Base-by-base conservation (phyloP, 768 basidiomycete species). In the Macrolepiota albuminosa region DNA sequence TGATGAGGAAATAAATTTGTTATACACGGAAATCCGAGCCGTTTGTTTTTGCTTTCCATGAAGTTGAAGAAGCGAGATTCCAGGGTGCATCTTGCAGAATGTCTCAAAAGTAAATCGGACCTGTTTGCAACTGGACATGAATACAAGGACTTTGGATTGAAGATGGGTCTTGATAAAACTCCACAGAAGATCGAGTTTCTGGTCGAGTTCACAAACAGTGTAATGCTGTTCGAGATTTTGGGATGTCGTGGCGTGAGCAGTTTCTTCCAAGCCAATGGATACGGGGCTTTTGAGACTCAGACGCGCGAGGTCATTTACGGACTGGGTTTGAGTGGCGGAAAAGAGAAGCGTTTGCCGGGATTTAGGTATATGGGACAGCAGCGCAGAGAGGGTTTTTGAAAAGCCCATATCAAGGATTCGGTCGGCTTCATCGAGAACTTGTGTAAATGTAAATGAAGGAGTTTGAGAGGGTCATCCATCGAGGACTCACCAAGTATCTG, bases 341-440 rank as follows among this genome's bases (percentile, higher is more conserved):
- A 98, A 98, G 56, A 98, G 86, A 40, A 98, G 80, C 1, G 96
- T 98, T 77, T 98, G 96, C 9, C 96, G 90, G 14, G 87, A 84
- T 74, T 87, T 88, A 0, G 96, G 93, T 16, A 98, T 86, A 69
- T 98, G 94, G 0, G 84, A 84, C n/a, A 98, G 81, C 55, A 98
- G 87, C 5, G 96, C 96, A 29, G 93, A 85, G 2, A 98, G 77
- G 0, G 95, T 93, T 43, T 86, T 85, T 18, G 90, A 79, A 72
- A 98, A 98, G 6, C 96, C 96, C 89, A 98, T 92, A 72, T 98
- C 96, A 21, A 98, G 83, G 53, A 98, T 92, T 24, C 96, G 86
- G 69, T 98, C 96, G 9, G 96, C 96, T 78, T 98, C 96, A 67
- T 98, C 96, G 39, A 98, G 85, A 4, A 98, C 94, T 95, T 64